Evolutionary conservation across 495 filamentous ascomycete species (phyloP), one percentile per base, ranked within the genome.

Genomic region (Lasiosphaeria ovina): DNA sequence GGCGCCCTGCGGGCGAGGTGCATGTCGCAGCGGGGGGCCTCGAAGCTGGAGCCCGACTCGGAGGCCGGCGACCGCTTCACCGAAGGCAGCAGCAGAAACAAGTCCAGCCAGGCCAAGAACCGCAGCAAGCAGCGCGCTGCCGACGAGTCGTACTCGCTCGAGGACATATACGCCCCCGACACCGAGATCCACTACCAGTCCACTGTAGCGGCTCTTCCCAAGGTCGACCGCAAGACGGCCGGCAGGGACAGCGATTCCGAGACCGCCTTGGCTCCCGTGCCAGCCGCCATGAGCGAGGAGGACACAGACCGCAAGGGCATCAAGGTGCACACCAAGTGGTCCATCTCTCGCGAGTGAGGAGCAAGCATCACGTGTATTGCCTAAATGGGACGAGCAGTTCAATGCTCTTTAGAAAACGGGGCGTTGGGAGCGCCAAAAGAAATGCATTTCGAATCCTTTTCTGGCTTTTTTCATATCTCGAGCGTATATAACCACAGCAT

Each of bases 301-400:
- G 48, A 50, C 16, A 42, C 54, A 24, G 50, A 60, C 5, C 33
- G 35, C 10, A 45, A 35, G 7, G 63, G 42, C 4, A 66, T 66
- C 17, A 59, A 58, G 54, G 64, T 66, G 57, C 59, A 63, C 35
- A 66, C 64, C 0, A 64, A 64, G 57, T 66, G 64, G 64, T 55
- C 50, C 31, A 66, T 66, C 47, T 55, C 62, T 9, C 52, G 49
- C 16, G 35, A 60, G 32, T 60, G 40, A 63, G 5, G 24, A 24
- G 24, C 24, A 24, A 24, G 24, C 24, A 24, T 24, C 24, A 24
- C 24, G 24, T 24, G 24, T 24, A 24, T 24, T 24, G 2, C 24
- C 24, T 24, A 24, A 24, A 24, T 24, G 24, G 24, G 24, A 24
- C 24, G 24, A 24, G 24, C 24, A 24, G 24, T 24, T 24, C 2